These are phyloP conservation scores for Hypoxylon sp. DNA, from an alignment of 2,329 filamentous ascomycete species.

Conservation along the genomic window DNA sequence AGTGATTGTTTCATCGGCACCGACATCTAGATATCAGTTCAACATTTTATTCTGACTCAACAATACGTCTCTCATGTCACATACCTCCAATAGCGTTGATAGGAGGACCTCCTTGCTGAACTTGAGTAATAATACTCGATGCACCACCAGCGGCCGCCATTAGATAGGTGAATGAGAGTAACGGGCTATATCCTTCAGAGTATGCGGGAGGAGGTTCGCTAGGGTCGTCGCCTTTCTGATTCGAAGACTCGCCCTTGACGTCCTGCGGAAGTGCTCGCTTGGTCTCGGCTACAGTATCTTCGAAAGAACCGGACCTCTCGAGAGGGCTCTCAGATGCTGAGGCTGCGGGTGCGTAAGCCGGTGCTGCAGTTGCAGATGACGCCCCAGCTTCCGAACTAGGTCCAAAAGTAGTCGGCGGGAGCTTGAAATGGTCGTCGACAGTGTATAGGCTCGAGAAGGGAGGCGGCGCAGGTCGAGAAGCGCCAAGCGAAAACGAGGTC, in stretches of 20 bases:
- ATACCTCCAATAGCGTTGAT: constrained; percentile 90
- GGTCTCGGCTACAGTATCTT: constrained; percentile 77
- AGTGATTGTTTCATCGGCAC: constrained; percentile 92
- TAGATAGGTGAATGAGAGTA: constrained; percentile 93
- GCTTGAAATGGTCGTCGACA: constrained; percentile 53
- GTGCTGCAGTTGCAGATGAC: constrained; percentile 63
- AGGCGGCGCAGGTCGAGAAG: constrained; percentile 64
- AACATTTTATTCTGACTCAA: constrained; percentile 12
- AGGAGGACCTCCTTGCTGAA: constrained; percentile 91
- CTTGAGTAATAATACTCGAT: constrained; percentile 99
- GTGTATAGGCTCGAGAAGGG: constrained; percentile 74
- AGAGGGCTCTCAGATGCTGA: constrained; percentile 58
- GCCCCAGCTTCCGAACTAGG: constrained; percentile 54
- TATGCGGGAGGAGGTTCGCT: constrained; percentile 96
- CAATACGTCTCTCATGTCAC: constrained; percentile 43
- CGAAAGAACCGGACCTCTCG: constrained; percentile 58
- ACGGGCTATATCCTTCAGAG: constrained; percentile 92
- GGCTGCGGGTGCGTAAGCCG: constrained; percentile 67
- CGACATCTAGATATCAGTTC: constrained; percentile 71
- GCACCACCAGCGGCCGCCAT: constrained; percentile 98
- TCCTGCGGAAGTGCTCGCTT: constrained; percentile 88
- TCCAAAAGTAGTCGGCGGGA: constrained; percentile 44
- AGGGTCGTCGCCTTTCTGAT: constrained; percentile 78
- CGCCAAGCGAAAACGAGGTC: constrained; percentile 53
- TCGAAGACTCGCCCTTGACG: constrained; percentile 80